Conservation (phyloP, 371 early-diverging fungal genomes). For the Rhizopus delemar region DNA sequence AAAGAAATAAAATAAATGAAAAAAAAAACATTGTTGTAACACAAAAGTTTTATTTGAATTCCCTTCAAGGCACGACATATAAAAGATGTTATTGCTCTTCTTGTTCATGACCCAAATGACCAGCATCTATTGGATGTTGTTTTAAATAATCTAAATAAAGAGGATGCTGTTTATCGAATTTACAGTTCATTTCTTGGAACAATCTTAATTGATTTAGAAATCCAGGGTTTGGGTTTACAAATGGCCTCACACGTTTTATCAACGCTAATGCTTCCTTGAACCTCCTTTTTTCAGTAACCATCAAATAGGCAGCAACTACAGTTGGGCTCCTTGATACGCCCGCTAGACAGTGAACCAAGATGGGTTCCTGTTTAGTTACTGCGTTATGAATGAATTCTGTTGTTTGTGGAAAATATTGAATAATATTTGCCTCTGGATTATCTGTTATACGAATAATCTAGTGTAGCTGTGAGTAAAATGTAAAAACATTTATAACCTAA, state of each 20-base stretch:
- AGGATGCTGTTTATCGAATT: slow-evolving; percentile 53
- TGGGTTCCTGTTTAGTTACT: slow-evolving; percentile 47
- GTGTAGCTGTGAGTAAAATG: neutral
- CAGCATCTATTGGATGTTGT: slow-evolving; percentile 38
- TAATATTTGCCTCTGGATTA: slow-evolving; percentile 66
- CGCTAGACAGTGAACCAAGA: slow-evolving; percentile 62
- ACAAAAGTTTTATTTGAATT: neutral
- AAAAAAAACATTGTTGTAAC: slow-evolving; percentile 2
- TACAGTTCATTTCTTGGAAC: slow-evolving; percentile 64
- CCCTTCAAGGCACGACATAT: neutral
- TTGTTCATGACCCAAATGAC: slow-evolving; percentile 38
- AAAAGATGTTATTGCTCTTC: slow-evolving; percentile 10
- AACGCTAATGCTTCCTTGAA: slow-evolving; percentile 56
- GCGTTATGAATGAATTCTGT: slow-evolving; percentile 60
- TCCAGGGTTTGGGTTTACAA: slow-evolving; percentile 73
- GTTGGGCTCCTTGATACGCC: slow-evolving; percentile 54
- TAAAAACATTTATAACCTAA: slow-evolving; percentile 19
- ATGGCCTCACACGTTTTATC: slow-evolving; percentile 56
- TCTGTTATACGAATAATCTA: slow-evolving; percentile 63
- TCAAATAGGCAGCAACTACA: slow-evolving; percentile 65
- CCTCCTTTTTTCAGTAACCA: slow-evolving; percentile 54
- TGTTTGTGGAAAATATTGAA: slow-evolving; percentile 67
- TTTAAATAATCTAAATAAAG: slow-evolving; percentile 66
- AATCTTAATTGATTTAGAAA: slow-evolving; percentile 70
- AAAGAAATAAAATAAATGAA: neutral